Evolutionary conservation across 2,329 filamentous ascomycete species (phyloP).

Genomic region (Botrytis porri): DNA sequence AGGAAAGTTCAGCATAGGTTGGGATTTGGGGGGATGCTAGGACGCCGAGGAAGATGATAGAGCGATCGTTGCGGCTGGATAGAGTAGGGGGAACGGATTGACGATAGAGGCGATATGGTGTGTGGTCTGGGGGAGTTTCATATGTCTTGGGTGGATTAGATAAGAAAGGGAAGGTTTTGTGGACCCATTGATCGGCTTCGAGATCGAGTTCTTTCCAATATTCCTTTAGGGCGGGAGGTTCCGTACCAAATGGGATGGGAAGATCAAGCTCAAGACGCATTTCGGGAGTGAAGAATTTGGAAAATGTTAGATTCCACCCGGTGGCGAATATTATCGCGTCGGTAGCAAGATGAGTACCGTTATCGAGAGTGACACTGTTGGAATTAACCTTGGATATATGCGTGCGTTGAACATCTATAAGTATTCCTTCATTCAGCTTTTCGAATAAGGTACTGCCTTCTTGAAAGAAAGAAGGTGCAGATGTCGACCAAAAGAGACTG

Average conservation of each 20-base stretch:
- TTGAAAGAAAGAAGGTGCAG: conserved; percentile 16
- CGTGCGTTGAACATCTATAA: conserved; percentile 15
- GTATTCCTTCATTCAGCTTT: background rate
- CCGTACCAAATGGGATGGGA: conserved; percentile 3
- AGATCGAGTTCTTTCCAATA: conserved; percentile 12
- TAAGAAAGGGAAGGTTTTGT: conserved; percentile 19
- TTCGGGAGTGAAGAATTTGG: conserved; percentile 14
- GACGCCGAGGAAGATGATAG: conserved; percentile 37
- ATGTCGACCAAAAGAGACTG: conserved; percentile 19
- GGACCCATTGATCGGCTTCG: conserved; percentile 12
- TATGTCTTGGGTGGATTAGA: conserved; percentile 16
- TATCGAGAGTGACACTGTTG: conserved; percentile 3
- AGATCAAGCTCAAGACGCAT: conserved; percentile 16
- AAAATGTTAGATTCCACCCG: conserved; percentile 17
- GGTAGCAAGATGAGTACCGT: conserved; percentile 3
- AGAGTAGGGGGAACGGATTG: conserved; percentile 31
- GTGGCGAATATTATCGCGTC: conserved; percentile 17
- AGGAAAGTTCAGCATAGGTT: conserved; percentile 19
- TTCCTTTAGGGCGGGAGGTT: background rate
- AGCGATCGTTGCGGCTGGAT: conserved; percentile 37
- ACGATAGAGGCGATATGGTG: conserved; percentile 44
- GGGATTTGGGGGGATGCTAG: conserved; percentile 17
- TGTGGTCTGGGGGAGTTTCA: conserved; percentile 1
- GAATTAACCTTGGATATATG: conserved; percentile 3
- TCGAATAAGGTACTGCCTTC: conserved; percentile 8